Percentiles rank a stretch among this genome's conserved stretches.
These are phyloP conservation scores for Backusella sp. DNA, from an alignment of 192 early-diverging fungal species.

Conservation along the genomic window DNA sequence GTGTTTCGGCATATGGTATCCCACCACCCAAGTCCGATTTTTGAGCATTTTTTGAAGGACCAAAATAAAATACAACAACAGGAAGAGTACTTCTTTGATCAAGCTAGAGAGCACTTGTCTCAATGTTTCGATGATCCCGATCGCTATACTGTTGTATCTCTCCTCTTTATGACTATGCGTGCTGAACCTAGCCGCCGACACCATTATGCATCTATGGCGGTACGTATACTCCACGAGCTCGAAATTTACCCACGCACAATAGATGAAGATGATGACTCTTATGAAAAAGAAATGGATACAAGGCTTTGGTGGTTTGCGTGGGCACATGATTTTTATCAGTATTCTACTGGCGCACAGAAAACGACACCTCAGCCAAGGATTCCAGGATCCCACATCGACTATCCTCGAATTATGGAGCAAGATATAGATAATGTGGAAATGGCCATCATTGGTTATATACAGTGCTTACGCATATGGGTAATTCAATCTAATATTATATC, in stretches of 20 bases:
- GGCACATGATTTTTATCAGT: conserved; percentile 34
- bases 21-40: conserved; percentile 20
- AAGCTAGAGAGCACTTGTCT: conserved; percentile 23
- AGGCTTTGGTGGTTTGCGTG: conserved; percentile 42
- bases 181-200: conserved; percentile 22
- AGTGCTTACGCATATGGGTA: conserved; percentile 27
- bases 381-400: conserved; percentile 21
- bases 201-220: conserved; percentile 33
- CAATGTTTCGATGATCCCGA: conserved; percentile 37
- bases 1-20: conserved; percentile 28
- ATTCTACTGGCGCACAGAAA: conserved; percentile 25
- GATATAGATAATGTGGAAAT: conserved; percentile 31
- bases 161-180: conserved; percentile 23
- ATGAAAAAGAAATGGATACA: conserved; percentile 37
- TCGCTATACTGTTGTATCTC: conserved; percentile 26
- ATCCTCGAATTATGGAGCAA: conserved; percentile 28
- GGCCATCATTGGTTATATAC: conserved; percentile 15
- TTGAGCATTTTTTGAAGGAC: conserved; percentile 14
- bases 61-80: conserved; percentile 30
- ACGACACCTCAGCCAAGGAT: conserved; percentile 23
- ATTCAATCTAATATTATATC: conserved; percentile 35
- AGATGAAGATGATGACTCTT: conserved; percentile 16
- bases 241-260: conserved; percentile 34
- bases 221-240: conserved; percentile 27
- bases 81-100: conserved; percentile 37